phyloP scores from a whole-genome alignment of 805 yeast genomes.

The Lachancea quebecensis region DNA sequence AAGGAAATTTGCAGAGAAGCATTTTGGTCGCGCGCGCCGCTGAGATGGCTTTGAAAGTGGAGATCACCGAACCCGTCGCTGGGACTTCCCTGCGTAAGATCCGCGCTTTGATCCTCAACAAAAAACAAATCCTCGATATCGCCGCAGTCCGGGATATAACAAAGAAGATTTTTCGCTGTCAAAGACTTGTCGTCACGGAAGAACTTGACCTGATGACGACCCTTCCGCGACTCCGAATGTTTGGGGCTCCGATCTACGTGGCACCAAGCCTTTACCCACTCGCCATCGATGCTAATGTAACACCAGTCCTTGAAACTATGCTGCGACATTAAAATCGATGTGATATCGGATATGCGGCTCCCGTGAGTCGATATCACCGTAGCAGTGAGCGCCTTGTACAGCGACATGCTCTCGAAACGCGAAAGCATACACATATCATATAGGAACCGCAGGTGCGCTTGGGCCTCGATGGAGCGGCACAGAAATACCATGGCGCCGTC shows the following conservation, averaged over 20 bases:
- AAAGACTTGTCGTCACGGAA: constrained; percentile 24
- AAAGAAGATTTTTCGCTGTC: constrained; percentile 21
- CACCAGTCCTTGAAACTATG: constrained; percentile 32
- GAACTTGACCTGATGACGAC: constrained; percentile 25
- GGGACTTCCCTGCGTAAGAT: not conserved
- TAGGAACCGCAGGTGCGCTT: constrained; percentile 1
- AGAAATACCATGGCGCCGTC: constrained; percentile 2
- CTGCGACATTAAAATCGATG: constrained; percentile 22
- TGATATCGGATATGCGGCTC: constrained; percentile 24
- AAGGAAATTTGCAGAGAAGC: not conserved
- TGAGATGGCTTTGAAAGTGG: not conserved
- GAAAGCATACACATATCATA: constrained; percentile 9
- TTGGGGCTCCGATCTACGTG: constrained; percentile 24
- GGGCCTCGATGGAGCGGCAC: constrained; percentile 6
- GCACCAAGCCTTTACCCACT: constrained; percentile 31
- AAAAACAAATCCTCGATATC: constrained; percentile 26
- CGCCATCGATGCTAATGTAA: constrained; percentile 24
- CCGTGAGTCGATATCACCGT: constrained; percentile 25
- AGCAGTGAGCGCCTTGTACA: constrained; percentile 26
- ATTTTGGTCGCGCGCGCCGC: not conserved
- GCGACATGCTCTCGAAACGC: constrained; percentile 22
- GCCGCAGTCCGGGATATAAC: constrained; percentile 25
- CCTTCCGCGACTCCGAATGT: constrained; percentile 12
- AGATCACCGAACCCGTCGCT: constrained; percentile 3
- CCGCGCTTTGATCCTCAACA: constrained; percentile 10